Conservation (phyloP, 768 basidiomycete genomes). For the Candolleomyces efflorescens region DNA sequence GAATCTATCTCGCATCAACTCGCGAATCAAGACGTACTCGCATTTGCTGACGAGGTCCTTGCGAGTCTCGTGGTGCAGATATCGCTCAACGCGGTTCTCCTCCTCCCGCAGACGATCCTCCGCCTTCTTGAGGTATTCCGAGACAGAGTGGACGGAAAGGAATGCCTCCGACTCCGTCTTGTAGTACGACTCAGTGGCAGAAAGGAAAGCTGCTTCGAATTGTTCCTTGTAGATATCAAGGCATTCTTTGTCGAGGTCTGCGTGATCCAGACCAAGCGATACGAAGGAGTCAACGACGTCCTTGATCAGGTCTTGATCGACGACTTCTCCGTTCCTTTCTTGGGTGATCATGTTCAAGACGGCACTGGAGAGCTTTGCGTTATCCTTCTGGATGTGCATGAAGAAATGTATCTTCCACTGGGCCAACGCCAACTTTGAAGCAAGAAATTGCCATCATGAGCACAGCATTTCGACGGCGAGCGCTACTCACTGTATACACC, state of each 20-base stretch:
- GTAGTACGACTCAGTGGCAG: constrained; percentile 90
- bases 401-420: constrained; percentile 97
- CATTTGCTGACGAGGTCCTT: constrained; percentile 84
- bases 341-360: constrained; percentile 86
- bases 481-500: constrained; percentile 81
- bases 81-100: constrained; percentile 93
- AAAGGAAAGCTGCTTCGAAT: constrained; percentile 87
- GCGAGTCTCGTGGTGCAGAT: constrained; percentile 87
- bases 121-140: constrained; percentile 96
- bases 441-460: background rate
- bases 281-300: constrained; percentile 98
- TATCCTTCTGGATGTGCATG: constrained; percentile 73
- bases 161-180: constrained; percentile 90
- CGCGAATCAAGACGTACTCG: constrained; percentile 90
- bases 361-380: constrained; percentile 80
- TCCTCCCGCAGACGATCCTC: constrained; percentile 93
- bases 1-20: constrained; percentile 95
- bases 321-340: constrained; percentile 92
- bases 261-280: constrained; percentile 88
- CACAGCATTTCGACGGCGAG: background rate
- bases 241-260: constrained; percentile 89
- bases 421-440: constrained; percentile 76
- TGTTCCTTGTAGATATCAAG: constrained; percentile 95
- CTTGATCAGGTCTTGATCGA: constrained; percentile 95
- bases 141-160: constrained; percentile 87